Evolutionary conservation across 495 filamentous ascomycete species (phyloP).

Genomic region (Choiromyces venosus): DNA sequence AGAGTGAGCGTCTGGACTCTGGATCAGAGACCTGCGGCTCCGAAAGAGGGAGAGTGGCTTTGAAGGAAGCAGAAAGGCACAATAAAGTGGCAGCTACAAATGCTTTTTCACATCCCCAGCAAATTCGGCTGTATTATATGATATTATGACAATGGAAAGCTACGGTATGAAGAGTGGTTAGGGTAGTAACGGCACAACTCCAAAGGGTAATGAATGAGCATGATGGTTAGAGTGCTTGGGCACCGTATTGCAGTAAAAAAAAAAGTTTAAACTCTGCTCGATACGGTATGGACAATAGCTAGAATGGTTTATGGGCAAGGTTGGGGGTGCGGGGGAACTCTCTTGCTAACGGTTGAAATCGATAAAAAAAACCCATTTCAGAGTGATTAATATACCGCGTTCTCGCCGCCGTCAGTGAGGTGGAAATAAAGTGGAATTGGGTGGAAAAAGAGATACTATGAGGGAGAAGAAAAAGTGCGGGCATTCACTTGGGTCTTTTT

Average conservation of each 20-base stretch:
- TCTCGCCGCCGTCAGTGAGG: not conserved
- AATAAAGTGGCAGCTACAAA: not conserved
- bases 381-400: not conserved
- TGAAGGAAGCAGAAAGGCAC: not conserved
- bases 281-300: conserved; percentile 11
- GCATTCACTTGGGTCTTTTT: not conserved
- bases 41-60: not conserved
- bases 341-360: conserved; percentile 16
- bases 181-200: not conserved
- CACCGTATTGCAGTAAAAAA: not conserved
- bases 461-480: not conserved
- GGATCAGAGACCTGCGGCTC: not conserved
- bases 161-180: not conserved
- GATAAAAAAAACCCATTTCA: conserved; percentile 12
- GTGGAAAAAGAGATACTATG: not conserved
- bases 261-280: not conserved
- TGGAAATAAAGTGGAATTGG: not conserved
- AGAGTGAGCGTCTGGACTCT: not conserved
- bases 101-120: not conserved
- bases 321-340: conserved; percentile 18
- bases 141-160: not conserved
- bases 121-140: not conserved
- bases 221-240: not conserved
- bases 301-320: conserved; percentile 1
- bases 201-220: not conserved